These are phyloP conservation scores for Talaromyces thailandensis DNA, from an alignment of 495 filamentous ascomycete genomes.

Conservation along the genomic window DNA sequence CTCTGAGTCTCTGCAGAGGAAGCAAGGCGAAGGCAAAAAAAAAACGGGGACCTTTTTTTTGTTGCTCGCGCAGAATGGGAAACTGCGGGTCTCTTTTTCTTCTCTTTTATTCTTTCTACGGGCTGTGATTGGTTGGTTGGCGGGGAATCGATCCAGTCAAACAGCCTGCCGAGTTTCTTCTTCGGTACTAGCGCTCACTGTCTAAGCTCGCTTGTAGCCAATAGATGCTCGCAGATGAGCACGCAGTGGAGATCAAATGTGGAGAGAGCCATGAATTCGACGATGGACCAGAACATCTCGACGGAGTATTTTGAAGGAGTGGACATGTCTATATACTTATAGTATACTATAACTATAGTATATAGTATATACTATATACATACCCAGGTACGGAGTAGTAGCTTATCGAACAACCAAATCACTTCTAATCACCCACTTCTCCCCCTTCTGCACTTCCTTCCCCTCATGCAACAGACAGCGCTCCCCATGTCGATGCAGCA, in stretches of 20 bases:
- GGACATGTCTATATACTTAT: neutral
- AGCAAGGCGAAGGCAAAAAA: neutral
- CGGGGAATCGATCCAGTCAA: neutral
- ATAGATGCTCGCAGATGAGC: neutral
- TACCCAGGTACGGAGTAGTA: too few relatives aligned
- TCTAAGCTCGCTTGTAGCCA: neutral
- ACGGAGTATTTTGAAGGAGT: too few relatives aligned
- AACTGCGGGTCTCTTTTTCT: neutral
- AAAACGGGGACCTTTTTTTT: neutral
- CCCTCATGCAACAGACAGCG: conserved; percentile 90
- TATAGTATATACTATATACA: too few relatives aligned
- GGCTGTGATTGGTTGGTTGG: neutral
- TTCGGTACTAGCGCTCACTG: neutral
- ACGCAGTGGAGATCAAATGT: neutral
- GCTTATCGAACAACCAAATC: conserved; percentile 54
- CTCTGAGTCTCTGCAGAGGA: neutral
- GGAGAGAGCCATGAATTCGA: neutral
- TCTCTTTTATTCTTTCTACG: neutral
- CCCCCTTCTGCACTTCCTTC: conserved; percentile 63
- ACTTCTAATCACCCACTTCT: conserved; percentile 89
- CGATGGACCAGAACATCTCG: neutral
- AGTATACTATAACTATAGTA: too few relatives aligned
- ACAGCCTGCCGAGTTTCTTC: neutral
- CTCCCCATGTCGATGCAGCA: conserved; percentile 84
- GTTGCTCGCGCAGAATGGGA: neutral